Evolutionary conservation across 441 rosid species (phyloP).

Genomic region (Croton laevigatus): DNA sequence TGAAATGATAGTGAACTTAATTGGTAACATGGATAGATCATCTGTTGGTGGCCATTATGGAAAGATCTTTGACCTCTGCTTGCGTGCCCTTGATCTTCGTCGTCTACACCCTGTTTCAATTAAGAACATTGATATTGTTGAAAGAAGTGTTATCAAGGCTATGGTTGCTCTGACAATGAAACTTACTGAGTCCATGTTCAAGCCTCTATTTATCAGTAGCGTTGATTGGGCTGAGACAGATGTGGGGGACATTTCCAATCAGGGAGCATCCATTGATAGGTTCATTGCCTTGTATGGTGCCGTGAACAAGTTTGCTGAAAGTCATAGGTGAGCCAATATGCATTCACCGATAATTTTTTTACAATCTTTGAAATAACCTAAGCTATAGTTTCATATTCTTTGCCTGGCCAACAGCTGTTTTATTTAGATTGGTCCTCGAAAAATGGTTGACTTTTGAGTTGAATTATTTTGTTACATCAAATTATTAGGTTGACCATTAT

Average conservation of each 20-base stretch:
- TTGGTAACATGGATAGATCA: conserved; percentile 75
- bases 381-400: background rate
- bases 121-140: conserved; percentile 58
- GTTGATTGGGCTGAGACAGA: conserved; percentile 87
- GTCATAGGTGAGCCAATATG: conserved; percentile 60
- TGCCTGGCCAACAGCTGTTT: background rate
- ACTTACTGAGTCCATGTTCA: conserved; percentile 93
- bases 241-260: conserved; percentile 43
- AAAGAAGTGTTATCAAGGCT: conserved; percentile 60
- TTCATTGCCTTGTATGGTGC: conserved; percentile 76
- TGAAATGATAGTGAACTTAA: conserved; percentile 65
- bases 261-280: conserved; percentile 50
- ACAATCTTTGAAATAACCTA: background rate
- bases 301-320: conserved; percentile 78
- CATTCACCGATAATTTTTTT: background rate
- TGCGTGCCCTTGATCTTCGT: conserved; percentile 87
- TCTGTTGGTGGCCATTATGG: conserved; percentile 60
- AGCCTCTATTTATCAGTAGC: conserved; percentile 78
- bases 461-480: background rate
- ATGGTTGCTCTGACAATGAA: conserved; percentile 77
- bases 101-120: conserved; percentile 61
- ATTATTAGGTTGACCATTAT: no score
- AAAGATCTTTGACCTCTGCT: conserved; percentile 79
- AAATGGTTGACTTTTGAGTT: background rate
- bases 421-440: background rate